Conservation (phyloP, 768 basidiomycete species). For the Asterophora lycoperdoides region DNA sequence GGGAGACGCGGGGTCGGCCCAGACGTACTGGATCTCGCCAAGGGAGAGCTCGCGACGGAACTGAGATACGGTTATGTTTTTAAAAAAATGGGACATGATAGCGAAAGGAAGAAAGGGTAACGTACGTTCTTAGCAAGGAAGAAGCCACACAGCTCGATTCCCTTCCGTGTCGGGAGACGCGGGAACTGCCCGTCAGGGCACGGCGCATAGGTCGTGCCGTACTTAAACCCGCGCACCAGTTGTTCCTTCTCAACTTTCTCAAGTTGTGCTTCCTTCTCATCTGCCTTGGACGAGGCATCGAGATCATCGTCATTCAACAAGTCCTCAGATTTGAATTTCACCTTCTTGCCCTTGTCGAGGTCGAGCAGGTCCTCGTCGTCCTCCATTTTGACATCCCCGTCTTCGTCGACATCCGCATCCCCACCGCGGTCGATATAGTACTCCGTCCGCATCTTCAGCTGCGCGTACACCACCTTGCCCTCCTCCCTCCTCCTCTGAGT, state of each 20-base stretch:
- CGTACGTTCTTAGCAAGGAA: slow-evolving; percentile 64
- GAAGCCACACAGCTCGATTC: slow-evolving; percentile 87
- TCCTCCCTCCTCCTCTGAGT: slow-evolving; percentile 14
- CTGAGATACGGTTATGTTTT: slow-evolving; percentile 33
- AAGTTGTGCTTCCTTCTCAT: slow-evolving; percentile 31
- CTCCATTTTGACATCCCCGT: slow-evolving; percentile 39
- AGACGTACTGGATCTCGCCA: slow-evolving; percentile 84
- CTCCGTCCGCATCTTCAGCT: slow-evolving; percentile 47
- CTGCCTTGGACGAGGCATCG: slow-evolving; percentile 24
- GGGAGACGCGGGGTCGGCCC: slow-evolving; percentile 63
- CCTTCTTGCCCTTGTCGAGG: too few relatives aligned
- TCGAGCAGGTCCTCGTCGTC: slow-evolving; percentile 23
- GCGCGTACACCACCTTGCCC: slow-evolving; percentile 32
- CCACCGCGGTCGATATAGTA: slow-evolving; percentile 47
- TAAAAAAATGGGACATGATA: not conserved
- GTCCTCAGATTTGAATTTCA: slow-evolving; percentile 6
- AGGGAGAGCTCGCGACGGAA: slow-evolving; percentile 79
- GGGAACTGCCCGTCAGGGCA: slow-evolving; percentile 84
- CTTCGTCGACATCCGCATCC: slow-evolving; percentile 30
- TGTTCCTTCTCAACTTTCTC: slow-evolving; percentile 74
- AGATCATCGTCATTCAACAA: slow-evolving; percentile 22
- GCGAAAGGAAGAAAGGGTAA: not conserved
- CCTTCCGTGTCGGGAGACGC: slow-evolving; percentile 67
- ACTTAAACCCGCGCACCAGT: slow-evolving; percentile 79
- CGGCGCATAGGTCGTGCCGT: slow-evolving; percentile 84